phyloP scores from a whole-genome alignment of 1,284 basidiomycete genomes.

The Papiliotrema nemorosa region DNA sequence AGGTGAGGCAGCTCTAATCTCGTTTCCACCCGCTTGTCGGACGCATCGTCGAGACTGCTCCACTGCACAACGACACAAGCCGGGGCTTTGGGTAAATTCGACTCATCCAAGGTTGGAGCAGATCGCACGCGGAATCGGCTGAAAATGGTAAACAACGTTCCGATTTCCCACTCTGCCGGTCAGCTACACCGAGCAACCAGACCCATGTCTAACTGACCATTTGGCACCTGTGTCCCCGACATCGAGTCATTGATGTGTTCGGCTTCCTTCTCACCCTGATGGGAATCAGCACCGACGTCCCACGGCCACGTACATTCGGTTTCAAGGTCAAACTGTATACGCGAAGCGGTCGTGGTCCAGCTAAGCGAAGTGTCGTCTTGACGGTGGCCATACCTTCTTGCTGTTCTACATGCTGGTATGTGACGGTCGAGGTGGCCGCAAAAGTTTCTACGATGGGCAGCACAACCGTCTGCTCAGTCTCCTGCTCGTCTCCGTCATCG shows the following conservation, averaged over 20 bases:
- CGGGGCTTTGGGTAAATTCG: too few species aligned
- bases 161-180: not conserved
- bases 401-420: constrained; percentile 7
- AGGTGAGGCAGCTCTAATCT: constrained; percentile 21
- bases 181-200: too few species aligned
- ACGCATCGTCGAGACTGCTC: not conserved
- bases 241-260: not conserved
- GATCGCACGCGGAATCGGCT: not conserved
- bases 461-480: constrained; percentile 21
- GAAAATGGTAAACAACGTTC: not conserved
- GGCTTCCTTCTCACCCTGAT: not conserved
- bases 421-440: constrained; percentile 15
- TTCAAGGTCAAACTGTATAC: not conserved
- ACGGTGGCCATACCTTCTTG: constrained; percentile 5
- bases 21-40: not conserved
- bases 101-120: too few species aligned
- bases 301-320: not conserved
- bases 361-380: not conserved
- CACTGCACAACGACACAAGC: too few species aligned
- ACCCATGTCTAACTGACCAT: too few species aligned
- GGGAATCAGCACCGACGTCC: not conserved
- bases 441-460: constrained; percentile 36
- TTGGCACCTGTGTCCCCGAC: not conserved
- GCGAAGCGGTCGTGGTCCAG: constrained; percentile 10
- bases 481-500: constrained; percentile 13